Conservation (phyloP, 495 filamentous ascomycete species). For the Neurospora sp. region DNA sequence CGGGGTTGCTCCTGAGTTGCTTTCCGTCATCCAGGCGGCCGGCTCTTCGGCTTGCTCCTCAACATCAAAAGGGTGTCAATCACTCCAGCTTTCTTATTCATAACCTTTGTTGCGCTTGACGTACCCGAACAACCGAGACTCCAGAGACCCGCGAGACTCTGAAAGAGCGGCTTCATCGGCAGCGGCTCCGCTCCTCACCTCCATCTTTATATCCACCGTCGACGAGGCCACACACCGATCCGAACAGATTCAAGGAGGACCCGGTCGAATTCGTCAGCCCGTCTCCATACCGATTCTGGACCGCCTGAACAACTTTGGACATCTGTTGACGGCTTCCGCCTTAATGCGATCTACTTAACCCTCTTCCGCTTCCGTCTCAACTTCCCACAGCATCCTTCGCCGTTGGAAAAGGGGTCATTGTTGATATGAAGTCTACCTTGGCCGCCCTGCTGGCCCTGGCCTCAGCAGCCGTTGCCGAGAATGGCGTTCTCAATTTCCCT, state of each 20-base stretch:
- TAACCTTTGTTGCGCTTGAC: not conserved
- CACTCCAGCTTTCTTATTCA: not conserved
- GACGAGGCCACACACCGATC: not conserved
- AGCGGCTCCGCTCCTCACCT: not conserved
- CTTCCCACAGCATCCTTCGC: not conserved
- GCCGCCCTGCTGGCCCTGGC: slow-evolving; percentile 12
- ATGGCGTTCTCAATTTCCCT: slow-evolving; percentile 22
- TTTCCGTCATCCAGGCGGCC: not conserved
- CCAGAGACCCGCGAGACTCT: not conserved
- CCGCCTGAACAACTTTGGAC: not conserved
- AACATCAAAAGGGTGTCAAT: not conserved
- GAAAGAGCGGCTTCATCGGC: not conserved
- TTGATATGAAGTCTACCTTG: slow-evolving; percentile 10
- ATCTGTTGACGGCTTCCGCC: not conserved
- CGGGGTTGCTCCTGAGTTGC: not conserved
- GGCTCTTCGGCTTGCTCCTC: not conserved
- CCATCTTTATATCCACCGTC: not conserved
- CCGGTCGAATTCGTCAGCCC: not conserved
- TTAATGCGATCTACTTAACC: not conserved
- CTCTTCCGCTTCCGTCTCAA: not conserved
- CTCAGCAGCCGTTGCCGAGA: slow-evolving; percentile 7
- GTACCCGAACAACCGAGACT: not conserved
- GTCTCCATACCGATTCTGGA: not conserved
- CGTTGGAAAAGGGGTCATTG: not conserved
- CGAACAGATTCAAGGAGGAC: not conserved